Evolutionary conservation across 768 basidiomycete genomes (phyloP).

Genomic region (Mycena galopus): DNA sequence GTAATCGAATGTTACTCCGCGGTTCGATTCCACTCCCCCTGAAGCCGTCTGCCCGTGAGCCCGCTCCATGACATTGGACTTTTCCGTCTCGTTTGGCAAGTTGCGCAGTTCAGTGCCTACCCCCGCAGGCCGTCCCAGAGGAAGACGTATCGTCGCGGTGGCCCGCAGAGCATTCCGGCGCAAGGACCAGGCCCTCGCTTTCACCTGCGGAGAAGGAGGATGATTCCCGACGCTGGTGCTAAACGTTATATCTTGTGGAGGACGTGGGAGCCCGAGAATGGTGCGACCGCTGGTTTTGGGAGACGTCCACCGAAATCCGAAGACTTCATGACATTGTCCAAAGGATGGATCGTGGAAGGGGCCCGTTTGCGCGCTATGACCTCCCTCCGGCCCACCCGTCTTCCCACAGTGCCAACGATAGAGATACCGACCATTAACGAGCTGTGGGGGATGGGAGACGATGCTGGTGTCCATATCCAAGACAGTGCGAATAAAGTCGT

Average conservation of each 20-base stretch:
- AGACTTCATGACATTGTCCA: slow-evolving; percentile 22
- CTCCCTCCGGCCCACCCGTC: slow-evolving; percentile 22
- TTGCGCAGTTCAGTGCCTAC: too few relatives aligned
- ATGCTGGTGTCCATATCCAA: slow-evolving; percentile 19
- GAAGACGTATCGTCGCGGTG: too few relatives aligned
- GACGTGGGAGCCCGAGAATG: background rate
- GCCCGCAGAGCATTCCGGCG: too few relatives aligned
- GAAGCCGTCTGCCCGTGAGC: too few relatives aligned
- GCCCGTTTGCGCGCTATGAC: background rate
- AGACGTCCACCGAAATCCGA: slow-evolving; percentile 29
- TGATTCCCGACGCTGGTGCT: slow-evolving; percentile 1
- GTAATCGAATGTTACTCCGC: slow-evolving; percentile 7
- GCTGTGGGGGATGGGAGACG: background rate
- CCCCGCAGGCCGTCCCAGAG: too few relatives aligned
- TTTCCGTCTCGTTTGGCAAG: too few relatives aligned
- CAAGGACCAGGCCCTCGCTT: background rate
- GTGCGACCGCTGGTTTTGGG: slow-evolving; percentile 15
- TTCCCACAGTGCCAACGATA: slow-evolving; percentile 37
- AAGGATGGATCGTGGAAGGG: slow-evolving; percentile 6
- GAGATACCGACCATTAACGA: background rate
- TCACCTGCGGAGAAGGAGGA: slow-evolving; percentile 5
- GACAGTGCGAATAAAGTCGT: slow-evolving; percentile 34
- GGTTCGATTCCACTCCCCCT: background rate
- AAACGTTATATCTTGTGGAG: slow-evolving; percentile 27
- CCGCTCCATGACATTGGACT: too few relatives aligned